These are phyloP conservation scores for Suhomyces emberorum DNA, from an alignment of 805 yeast species.

Conservation along the genomic window DNA sequence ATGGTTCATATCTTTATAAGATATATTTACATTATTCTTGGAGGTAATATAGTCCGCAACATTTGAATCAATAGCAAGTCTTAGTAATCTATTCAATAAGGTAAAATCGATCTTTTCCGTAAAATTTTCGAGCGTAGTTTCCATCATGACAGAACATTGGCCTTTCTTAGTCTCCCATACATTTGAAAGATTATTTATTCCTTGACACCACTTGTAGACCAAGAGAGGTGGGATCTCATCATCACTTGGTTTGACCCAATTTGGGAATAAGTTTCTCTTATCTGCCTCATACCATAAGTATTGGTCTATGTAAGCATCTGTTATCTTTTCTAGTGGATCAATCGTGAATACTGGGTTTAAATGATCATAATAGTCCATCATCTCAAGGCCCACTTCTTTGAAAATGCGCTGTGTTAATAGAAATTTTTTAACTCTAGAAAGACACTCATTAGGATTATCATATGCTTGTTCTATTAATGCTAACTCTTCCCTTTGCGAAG, in stretches of 20 bases:
- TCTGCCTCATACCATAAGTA: constrained; percentile 96
- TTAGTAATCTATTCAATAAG: constrained; percentile 71
- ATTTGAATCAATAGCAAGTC: constrained; percentile 81
- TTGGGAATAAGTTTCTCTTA: constrained; percentile 81
- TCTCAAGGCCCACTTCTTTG: constrained; percentile 80
- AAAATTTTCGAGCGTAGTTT: constrained; percentile 64
- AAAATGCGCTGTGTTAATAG: constrained; percentile 86
- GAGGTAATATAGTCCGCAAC: constrained; percentile 94
- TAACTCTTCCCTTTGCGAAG: constrained; percentile 86
- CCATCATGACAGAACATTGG: constrained; percentile 79
- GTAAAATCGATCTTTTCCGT: constrained; percentile 89
- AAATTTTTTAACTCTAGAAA: constrained; percentile 78
- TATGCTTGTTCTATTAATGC: constrained; percentile 94
- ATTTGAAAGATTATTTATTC: constrained; percentile 70
- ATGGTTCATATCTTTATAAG: constrained; percentile 94
- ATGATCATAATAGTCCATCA: constrained; percentile 88
- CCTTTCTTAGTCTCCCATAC: constrained; percentile 81
- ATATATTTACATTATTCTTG: constrained; percentile 75
- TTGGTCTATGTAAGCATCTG: constrained; percentile 94
- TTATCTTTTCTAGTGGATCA: constrained; percentile 91
- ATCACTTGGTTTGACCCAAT: constrained; percentile 95
- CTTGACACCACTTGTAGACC: constrained; percentile 93
- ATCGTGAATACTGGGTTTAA: constrained; percentile 82
- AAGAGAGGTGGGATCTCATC: constrained; percentile 88
- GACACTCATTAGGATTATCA: constrained; percentile 92